Evolutionary conservation across 805 yeast species (phyloP).

Genomic region (Metschnikowia similis): DNA sequence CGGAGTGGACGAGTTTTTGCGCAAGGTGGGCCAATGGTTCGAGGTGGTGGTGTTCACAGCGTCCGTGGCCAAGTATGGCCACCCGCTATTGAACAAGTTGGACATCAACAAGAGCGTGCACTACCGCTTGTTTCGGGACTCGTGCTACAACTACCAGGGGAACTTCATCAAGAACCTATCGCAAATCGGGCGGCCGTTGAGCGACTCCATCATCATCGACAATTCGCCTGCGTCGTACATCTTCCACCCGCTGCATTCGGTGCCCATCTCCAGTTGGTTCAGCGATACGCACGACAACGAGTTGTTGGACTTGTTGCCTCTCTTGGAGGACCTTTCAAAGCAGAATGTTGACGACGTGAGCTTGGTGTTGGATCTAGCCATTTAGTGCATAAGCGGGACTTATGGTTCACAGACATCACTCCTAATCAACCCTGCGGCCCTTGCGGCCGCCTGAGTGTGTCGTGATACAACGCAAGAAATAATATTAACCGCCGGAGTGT

Average conservation of each 20-base stretch:
- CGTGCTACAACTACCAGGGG: conserved; percentile 91
- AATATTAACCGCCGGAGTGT: background rate
- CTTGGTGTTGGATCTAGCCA: conserved; percentile 73
- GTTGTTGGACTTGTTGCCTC: conserved; percentile 83
- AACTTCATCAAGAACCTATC: conserved; percentile 91
- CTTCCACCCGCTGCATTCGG: conserved; percentile 96
- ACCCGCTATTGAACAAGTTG: conserved; percentile 85
- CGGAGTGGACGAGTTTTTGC: conserved; percentile 92
- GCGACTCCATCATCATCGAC: conserved; percentile 84
- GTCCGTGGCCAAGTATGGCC: conserved; percentile 91
- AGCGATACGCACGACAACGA: conserved; percentile 97
- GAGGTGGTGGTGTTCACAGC: conserved; percentile 98
- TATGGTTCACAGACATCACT: conserved; percentile 10
- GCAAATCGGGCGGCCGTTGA: conserved; percentile 88
- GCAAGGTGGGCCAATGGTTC: conserved; percentile 74
- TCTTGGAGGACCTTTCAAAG: conserved; percentile 77
- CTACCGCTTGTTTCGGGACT: conserved; percentile 90
- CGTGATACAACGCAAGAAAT: conserved; percentile 1
- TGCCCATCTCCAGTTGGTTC: conserved; percentile 97
- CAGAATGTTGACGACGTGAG: conserved; percentile 78
- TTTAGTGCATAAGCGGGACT: conserved; percentile 27
- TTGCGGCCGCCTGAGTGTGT: background rate
- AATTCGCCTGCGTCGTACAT: conserved; percentile 98
- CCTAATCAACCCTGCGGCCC: background rate
- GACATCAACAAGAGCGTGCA: conserved; percentile 75